Base-by-base conservation (phyloP, 352 stramenopile genomes). In the Blastocystis sp. region DNA sequence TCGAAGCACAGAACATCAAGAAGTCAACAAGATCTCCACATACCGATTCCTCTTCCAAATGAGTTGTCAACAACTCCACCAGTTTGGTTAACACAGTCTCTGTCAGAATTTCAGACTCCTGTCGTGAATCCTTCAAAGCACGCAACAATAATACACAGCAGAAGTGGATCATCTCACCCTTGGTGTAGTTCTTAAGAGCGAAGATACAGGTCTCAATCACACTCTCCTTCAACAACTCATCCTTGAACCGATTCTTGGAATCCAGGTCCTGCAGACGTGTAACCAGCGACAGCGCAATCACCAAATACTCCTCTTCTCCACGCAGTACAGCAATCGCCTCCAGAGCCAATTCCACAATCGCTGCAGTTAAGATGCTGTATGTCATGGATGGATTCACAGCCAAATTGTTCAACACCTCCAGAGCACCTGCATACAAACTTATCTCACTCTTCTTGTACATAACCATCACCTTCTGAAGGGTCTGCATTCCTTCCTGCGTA, bases 391-490 rank as follows among this genome's bases (percentile, higher is more conserved):
- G 5, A 44, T 69, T 66, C 48, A 53, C 17, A 11, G 73, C 73
- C 17, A 84, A 57, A 35, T 84, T 84, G 51, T 84, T 42, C 19
- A 84, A 35, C 42, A 84, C 48, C 73, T 84, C 59, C 51, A 84
- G 22, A 27, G 73, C 73, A 19, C 48, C 33, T 17, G 73, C 48
- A 42, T 84, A 84, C n/a, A 84, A 27, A 24, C 24, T 9, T 15
- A 84, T 17, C 24, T 9, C 35, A 22, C 13, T 44, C 19, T 44
- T 40, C 37, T 59, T 27, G 48, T 84, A 84, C 22, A 37, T 84
- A 35, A 17, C 48, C 73, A 68, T 35, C n/a, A 84, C 73, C 22
- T 62, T 19, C 24, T 68, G n/a, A 54, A 66, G 42, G n/a, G 35
- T 68, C 7, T 35, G 22, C n/a, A 84, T 68, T 35, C 73, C 73